These are phyloP conservation scores for Myxozyma melibiosi DNA, from an alignment of 805 yeast genomes.

Conservation along the genomic window DNA sequence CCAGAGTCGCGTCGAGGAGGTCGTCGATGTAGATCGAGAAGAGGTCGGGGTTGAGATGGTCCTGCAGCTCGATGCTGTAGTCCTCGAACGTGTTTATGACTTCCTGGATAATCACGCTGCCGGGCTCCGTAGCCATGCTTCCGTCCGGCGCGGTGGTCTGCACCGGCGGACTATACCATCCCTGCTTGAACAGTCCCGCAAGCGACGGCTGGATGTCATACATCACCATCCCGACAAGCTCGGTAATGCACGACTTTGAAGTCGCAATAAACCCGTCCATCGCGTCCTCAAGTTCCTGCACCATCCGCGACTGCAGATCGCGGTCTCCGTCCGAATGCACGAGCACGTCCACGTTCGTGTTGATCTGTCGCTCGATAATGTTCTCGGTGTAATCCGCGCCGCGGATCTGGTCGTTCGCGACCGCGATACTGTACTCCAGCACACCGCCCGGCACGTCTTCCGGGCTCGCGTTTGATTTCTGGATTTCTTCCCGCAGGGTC, in stretches of 20 bases:
- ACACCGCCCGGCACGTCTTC: constrained; percentile 69
- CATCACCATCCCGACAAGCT: constrained; percentile 61
- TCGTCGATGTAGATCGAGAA: constrained; percentile 58
- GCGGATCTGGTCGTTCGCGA: constrained; percentile 80
- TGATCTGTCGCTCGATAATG: constrained; percentile 65
- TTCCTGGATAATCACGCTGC: constrained; percentile 48
- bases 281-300: constrained; percentile 53
- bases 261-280: constrained; percentile 79
- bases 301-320: constrained; percentile 18
- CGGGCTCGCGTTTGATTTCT: constrained; percentile 52
- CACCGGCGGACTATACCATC: constrained; percentile 64
- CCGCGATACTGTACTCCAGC: constrained; percentile 76
- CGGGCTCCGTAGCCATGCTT: constrained; percentile 10
- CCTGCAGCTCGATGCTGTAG: constrained; percentile 66
- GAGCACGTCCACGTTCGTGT: constrained; percentile 43
- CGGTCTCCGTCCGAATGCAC: constrained; percentile 29
- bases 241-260: constrained; percentile 63
- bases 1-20: constrained; percentile 54
- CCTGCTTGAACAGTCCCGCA: constrained; percentile 61
- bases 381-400: constrained; percentile 72
- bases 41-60: constrained; percentile 54
- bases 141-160: constrained; percentile 20
- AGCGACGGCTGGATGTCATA: constrained; percentile 71
- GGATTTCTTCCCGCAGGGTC: constrained; percentile 46
- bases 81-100: constrained; percentile 75